Percentiles rank a stretch among this genome's conserved stretches.
These are phyloP conservation scores for Aspergillus flavus DNA, from an alignment of 2,329 filamentous ascomycete species.

Conservation along the genomic window DNA sequence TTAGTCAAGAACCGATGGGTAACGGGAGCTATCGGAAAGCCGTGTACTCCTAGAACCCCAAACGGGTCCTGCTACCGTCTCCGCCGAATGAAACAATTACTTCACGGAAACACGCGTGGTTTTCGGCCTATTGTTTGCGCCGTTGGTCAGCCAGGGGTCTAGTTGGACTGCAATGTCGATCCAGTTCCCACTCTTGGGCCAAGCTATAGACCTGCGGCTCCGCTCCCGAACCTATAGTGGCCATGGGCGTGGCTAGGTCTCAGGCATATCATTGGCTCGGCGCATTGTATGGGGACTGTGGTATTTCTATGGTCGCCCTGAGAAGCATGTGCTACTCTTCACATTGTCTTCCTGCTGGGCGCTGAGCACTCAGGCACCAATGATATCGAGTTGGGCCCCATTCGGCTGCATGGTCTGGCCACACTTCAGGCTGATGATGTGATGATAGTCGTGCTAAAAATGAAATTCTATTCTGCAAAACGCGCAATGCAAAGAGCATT, in stretches of 20 bases:
- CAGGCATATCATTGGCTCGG: conserved; percentile 13
- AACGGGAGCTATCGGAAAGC: conserved; percentile 7
- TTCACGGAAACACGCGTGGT: not conserved
- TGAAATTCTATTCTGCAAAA: conserved; percentile 11
- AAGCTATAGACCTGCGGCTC: conserved; percentile 20
- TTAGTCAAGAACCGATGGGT: conserved; percentile 8
- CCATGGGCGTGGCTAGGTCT: conserved; percentile 10
- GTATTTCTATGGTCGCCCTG: conserved; percentile 1
- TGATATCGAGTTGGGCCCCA: not conserved
- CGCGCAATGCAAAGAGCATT: conserved; percentile 15
- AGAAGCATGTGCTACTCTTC: conserved; percentile 3
- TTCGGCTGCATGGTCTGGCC: conserved; percentile 6
- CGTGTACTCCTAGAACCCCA: not conserved
- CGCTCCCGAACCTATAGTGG: conserved; percentile 20
- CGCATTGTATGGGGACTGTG: not conserved
- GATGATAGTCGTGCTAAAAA: conserved; percentile 17
- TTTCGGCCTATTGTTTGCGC: conserved; percentile 3
- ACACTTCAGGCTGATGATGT: conserved; percentile 13
- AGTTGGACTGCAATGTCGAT: conserved; percentile 17
- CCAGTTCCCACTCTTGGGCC: conserved; percentile 16
- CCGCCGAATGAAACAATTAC: not conserved
- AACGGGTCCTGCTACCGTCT: not conserved
- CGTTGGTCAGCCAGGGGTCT: conserved; percentile 14
- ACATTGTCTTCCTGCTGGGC: conserved; percentile 9
- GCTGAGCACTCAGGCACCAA: conserved; percentile 3